phyloP scores from a whole-genome alignment of 139 green algal species.

The Pleodorina starrii region DNA sequence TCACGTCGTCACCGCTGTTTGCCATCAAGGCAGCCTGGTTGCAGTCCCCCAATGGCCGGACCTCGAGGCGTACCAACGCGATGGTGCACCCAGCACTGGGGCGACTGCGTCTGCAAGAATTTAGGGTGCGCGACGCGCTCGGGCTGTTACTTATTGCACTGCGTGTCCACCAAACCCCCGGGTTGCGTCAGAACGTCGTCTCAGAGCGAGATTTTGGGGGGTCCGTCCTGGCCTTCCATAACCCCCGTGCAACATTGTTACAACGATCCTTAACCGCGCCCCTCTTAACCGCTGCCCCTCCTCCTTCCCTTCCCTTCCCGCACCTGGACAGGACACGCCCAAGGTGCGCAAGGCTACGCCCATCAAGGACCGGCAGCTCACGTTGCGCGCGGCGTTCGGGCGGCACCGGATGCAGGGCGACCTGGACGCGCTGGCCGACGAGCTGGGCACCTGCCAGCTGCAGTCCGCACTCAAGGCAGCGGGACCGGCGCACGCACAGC shows the following conservation, averaged over 20 bases:
- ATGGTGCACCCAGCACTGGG: background rate
- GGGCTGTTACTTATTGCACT: too few relatives aligned
- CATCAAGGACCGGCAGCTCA: background rate
- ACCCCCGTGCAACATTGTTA: too few relatives aligned
- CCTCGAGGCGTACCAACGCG: background rate
- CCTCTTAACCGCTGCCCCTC: too few relatives aligned
- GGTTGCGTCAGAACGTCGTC: too few relatives aligned
- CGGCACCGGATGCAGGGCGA: background rate
- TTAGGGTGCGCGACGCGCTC: background rate
- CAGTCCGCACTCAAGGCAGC: conserved; percentile 1
- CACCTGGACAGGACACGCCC: conserved; percentile 1
- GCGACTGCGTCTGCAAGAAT: background rate
- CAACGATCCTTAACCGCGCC: too few relatives aligned
- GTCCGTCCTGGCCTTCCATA: too few relatives aligned
- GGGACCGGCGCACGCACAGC: background rate
- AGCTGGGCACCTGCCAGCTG: conserved; percentile 41
- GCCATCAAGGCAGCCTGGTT: background rate
- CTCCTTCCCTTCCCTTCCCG: background rate
- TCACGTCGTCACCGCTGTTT: background rate
- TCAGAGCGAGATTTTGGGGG: too few relatives aligned
- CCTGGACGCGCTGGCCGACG: conserved; percentile 15
- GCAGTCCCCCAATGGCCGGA: background rate
- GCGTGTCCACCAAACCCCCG: too few relatives aligned
- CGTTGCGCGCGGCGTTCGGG: background rate
- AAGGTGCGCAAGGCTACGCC: background rate